Evolutionary conservation across 768 basidiomycete genomes (phyloP).

Genomic region (Leccinum imitatum): DNA sequence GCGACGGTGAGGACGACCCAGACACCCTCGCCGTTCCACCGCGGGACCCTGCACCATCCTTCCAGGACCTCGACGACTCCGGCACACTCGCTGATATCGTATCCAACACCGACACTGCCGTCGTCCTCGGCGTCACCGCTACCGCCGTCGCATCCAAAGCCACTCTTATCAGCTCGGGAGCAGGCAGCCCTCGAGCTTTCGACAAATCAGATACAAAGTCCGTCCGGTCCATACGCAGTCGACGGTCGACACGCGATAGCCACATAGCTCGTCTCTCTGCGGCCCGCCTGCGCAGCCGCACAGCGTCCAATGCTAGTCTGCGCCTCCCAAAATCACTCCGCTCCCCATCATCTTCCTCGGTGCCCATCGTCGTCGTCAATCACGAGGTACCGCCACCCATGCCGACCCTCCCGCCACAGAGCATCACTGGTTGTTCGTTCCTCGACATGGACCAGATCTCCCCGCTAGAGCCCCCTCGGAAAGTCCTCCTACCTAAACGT

Average conservation of each 20-base stretch:
- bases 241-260: conserved; percentile 24
- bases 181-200: background rate
- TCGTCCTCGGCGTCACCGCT: conserved; percentile 39
- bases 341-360: conserved; percentile 33
- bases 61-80: conserved; percentile 27
- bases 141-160: conserved; percentile 39
- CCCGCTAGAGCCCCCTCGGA: too few relatives aligned
- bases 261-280: conserved; percentile 52
- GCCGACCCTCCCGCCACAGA: too few relatives aligned
- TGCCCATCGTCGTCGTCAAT: conserved; percentile 15
- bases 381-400: conserved; percentile 14
- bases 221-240: conserved; percentile 27
- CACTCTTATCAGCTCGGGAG: conserved; percentile 23
- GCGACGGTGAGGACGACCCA: conserved; percentile 12
- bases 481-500: too few relatives aligned
- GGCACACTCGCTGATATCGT: too few relatives aligned
- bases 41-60: background rate
- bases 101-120: conserved; percentile 19
- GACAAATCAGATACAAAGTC: conserved; percentile 25
- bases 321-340: conserved; percentile 49
- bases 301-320: conserved; percentile 65
- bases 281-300: conserved; percentile 61
- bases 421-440: too few relatives aligned
- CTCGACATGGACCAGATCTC: too few relatives aligned
- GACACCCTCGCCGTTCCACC: background rate